Percentiles rank a stretch among this genome's conserved stretches.
phyloP scores from a whole-genome alignment of 345 rosid genomes.

The Balakata baccata region DNA sequence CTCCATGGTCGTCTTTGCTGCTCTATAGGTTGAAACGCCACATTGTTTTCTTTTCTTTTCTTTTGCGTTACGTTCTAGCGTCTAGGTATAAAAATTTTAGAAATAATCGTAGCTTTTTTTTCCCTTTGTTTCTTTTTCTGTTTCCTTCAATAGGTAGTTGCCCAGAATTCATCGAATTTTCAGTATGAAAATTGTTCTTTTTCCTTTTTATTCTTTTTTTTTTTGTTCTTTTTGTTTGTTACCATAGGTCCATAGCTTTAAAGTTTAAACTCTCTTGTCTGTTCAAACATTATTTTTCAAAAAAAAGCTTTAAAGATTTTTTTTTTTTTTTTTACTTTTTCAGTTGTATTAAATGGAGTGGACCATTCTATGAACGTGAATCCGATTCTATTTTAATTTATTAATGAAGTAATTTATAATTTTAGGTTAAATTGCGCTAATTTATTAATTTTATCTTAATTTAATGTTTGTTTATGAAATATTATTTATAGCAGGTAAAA shows the following conservation, averaged over 20 bases:
- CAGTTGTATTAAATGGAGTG: background rate
- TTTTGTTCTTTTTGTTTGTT: background rate
- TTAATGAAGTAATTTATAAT: background rate
- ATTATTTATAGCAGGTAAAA: constrained; percentile 39
- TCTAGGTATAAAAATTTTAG: too few relatives aligned
- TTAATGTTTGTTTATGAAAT: background rate
- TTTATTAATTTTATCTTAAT: too few relatives aligned
- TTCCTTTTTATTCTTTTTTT: background rate
- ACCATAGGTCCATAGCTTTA: too few relatives aligned
- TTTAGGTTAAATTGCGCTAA: too few relatives aligned
- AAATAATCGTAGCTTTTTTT: background rate
- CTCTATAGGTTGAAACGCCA: too few relatives aligned
- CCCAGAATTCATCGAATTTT: background rate
- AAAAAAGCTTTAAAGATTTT: background rate
- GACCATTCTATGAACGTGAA: background rate
- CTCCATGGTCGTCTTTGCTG: too few relatives aligned
- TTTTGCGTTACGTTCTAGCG: too few relatives aligned
- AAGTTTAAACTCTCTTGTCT: background rate
- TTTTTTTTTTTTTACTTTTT: too few relatives aligned
- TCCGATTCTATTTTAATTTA: background rate
- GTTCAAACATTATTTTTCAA: background rate
- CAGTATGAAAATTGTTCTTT: background rate
- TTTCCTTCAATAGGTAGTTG: background rate
- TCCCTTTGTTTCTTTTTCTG: background rate
- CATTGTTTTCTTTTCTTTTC: too few relatives aligned